Evolutionary conservation across 768 basidiomycete genomes (phyloP).

Genomic region (Hemileccinum impolitum): DNA sequence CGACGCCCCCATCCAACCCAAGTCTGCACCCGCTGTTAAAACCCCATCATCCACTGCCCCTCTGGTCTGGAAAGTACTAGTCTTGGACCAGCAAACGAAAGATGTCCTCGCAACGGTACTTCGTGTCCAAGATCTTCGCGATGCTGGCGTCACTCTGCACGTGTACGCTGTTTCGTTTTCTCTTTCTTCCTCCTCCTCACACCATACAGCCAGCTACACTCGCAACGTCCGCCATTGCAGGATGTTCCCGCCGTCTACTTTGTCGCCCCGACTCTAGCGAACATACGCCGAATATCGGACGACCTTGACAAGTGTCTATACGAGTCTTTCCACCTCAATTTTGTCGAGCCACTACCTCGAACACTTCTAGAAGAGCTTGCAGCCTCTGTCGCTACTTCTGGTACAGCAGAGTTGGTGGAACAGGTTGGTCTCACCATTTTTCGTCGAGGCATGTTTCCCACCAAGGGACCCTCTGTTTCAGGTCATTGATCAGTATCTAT

Average conservation of each 20-base stretch:
- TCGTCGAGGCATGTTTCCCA: not conserved
- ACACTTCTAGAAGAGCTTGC: slow-evolving; percentile 92
- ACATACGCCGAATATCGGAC: slow-evolving; percentile 88
- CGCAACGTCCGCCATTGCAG: slow-evolving; percentile 79
- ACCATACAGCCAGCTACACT: slow-evolving; percentile 76
- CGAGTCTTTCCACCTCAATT: slow-evolving; percentile 91
- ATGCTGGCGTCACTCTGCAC: slow-evolving; percentile 95
- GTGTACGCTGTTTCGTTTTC: slow-evolving; percentile 58
- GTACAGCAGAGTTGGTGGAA: slow-evolving; percentile 75
- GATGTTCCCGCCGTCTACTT: slow-evolving; percentile 99
- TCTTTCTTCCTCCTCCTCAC: slow-evolving; percentile 5
- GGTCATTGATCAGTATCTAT: slow-evolving; percentile 95
- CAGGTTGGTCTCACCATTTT: slow-evolving; percentile 46
- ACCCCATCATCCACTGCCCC: slow-evolving; percentile 56
- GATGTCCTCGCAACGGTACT: slow-evolving; percentile 94
- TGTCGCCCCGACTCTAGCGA: slow-evolving; percentile 82
- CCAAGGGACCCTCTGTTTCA: slow-evolving; percentile 29
- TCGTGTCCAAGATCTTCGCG: slow-evolving; percentile 93
- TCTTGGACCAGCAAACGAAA: slow-evolving; percentile 93
- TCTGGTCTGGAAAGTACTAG: slow-evolving; percentile 93
- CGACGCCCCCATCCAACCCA: slow-evolving; percentile 12
- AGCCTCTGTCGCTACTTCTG: slow-evolving; percentile 78
- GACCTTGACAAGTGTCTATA: slow-evolving; percentile 89
- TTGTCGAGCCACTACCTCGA: slow-evolving; percentile 88
- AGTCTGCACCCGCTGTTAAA: slow-evolving; percentile 43